Percentiles rank a stretch among this genome's conserved stretches.
phyloP scores from a whole-genome alignment of 2,329 filamentous ascomycete genomes.

The Colletotrichum caudatum region DNA sequence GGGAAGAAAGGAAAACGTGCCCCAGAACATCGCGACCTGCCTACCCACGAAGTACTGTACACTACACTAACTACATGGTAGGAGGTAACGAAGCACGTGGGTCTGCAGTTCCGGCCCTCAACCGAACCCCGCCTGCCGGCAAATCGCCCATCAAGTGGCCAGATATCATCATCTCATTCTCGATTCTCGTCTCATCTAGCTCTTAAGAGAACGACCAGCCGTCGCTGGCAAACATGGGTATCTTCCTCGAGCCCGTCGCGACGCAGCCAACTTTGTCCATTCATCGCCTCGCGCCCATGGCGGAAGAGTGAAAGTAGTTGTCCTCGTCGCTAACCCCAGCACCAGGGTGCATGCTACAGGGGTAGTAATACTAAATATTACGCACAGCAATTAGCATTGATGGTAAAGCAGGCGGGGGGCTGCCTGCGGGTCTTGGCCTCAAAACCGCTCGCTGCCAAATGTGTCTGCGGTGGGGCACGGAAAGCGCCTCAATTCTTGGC shows the following conservation, averaged over 20 bases:
- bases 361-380: no score
- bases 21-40: background rate
- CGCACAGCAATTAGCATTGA: conserved; percentile 24
- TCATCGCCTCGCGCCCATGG: background rate
- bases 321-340: conserved; percentile 2
- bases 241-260: background rate
- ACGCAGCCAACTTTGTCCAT: background rate
- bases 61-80: no score
- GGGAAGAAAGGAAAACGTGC: conserved; percentile 31
- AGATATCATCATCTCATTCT: conserved; percentile 10
- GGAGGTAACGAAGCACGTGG: background rate
- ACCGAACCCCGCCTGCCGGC: conserved; percentile 1
- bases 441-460: background rate
- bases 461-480: background rate
- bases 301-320: conserved; percentile 20
- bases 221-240: background rate
- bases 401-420: conserved; percentile 30
- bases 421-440: conserved; percentile 10
- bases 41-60: background rate
- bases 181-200: background rate
- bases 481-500: conserved; percentile 17
- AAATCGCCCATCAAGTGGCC: background rate
- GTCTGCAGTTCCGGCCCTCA: conserved; percentile 8
- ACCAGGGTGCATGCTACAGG: background rate
- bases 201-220: background rate